A percentile compares a stretch with the other conserved stretches of the same genome.
Conservation (phyloP, 768 basidiomycete genomes). For the Mycena epipterygia region DNA sequence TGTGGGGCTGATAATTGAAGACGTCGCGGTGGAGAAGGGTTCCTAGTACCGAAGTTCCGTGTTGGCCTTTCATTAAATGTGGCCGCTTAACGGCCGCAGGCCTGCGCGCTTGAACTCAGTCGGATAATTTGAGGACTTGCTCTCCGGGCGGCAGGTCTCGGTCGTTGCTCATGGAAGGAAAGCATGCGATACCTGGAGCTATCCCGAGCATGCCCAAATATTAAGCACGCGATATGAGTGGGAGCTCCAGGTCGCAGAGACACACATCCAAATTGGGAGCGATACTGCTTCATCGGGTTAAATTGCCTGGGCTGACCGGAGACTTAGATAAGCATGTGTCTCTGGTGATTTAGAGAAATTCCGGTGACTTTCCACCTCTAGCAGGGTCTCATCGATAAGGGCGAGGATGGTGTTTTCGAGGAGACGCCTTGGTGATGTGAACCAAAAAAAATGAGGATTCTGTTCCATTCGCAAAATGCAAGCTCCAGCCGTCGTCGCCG, state of each 20-base stretch:
- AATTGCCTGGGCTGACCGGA: background rate
- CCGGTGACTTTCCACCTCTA: background rate
- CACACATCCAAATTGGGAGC: background rate
- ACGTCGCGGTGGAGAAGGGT: background rate
- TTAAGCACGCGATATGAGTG: background rate
- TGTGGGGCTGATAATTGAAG: background rate
- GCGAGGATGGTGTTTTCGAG: background rate
- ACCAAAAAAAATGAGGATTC: too few species aligned
- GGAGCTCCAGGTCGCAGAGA: conserved; percentile 10
- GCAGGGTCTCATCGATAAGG: background rate
- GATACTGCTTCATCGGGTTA: background rate
- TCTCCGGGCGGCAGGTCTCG: too few species aligned
- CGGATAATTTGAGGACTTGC: background rate
- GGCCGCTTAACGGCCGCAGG: background rate
- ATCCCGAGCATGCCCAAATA: background rate
- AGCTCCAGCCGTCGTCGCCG: background rate
- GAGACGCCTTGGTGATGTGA: background rate
- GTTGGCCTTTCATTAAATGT: background rate
- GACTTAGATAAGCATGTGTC: background rate
- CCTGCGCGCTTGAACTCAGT: too few species aligned
- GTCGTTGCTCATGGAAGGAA: background rate
- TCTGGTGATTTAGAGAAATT: background rate
- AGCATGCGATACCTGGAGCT: background rate
- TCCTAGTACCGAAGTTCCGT: background rate
- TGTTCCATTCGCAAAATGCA: too few species aligned